Base-by-base conservation (phyloP, 495 filamentous ascomycete species). In the Penicillium cinerascens region DNA sequence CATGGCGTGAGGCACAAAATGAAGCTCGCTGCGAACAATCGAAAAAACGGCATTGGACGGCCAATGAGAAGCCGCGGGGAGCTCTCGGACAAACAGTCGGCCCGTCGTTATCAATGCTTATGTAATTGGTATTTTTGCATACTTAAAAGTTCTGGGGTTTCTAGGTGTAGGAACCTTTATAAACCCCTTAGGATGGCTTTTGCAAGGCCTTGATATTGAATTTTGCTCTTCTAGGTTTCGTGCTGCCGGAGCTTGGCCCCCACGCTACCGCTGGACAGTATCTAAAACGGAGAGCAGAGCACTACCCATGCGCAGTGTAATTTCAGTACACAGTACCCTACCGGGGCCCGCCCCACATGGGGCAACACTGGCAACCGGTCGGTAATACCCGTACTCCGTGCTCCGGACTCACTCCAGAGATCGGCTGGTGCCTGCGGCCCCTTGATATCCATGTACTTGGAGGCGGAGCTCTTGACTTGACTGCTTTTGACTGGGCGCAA, bases 1-100 rank as follows among this genome's bases (percentile, higher is more conserved):
- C 74, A 78, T 75, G 27, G 21, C 64, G 47, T 3, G 18, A 4
- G 22, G 35, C 17, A n/a, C 9, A 16, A 35, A 27, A 21, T 52
- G 44, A 20, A 38, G 39, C 45, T 44, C 43, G 22, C 16, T n/a
- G 20, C 20, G 20, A 25, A 33, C 9, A 27, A 36, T 38, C 22
- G 44, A 33, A 38, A 13, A 47, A 41, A 23, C 18, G 15, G 9
- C 37, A 17, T 39, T 39, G 6, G n/a, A 15, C 7, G 18, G 26
- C 60, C 60, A 63, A 60, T 63, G 53, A 63, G 29, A 41, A 23
- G 17, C 7, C 15, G n/a, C 3, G 29, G 39, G 44, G 33, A 41
- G n/a, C 15, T 33, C 15, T 39, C 47, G 56, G 56, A 47, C 41
- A 15, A 35, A 44, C 23, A 26, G 2, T 39, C 18, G 18, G 37